Evolutionary conservation across 2,329 filamentous ascomycete species (phyloP), one percentile per base, ranked within the genome.

Genomic region (Pyrenophora tritici-repentis): DNA sequence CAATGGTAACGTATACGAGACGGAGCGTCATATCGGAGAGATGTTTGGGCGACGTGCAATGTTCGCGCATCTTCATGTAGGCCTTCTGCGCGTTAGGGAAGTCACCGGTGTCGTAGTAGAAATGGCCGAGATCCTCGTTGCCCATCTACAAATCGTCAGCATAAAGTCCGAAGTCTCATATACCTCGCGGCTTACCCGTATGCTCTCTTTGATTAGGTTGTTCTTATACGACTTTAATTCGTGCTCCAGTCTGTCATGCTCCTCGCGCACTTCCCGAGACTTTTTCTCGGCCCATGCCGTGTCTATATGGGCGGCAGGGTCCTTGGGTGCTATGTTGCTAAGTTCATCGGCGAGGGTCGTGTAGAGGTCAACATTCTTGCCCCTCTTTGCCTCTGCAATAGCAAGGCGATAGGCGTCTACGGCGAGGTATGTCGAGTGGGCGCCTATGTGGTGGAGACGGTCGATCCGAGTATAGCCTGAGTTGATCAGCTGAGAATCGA

Each of bases 151-250:
- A 1, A n/a, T 12, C 29, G 42, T 61, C 16, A 63, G 53, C 38
- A 10, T 36, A 18, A 5, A 9, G 0, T 1, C 2, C 5, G 2
- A 9, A 1, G 4, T 32, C 6, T 3, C 14, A 7, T 47, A 54
- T 38, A 2, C 12, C 34, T 18, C 13, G 8, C n/a, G 7, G 55
- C 65, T 67, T 79, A 95, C 91, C 62, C 92, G 78, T 66, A 97
- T 96, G 76, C 91, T 97, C 76, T 99, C 94, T 72, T 97, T 96
- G 65, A 99, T 91, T 36, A 97, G 77, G 66, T 97, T 99, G 70
- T 97, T 96, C 76, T 94, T 96, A 75, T 97, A 97, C 1, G 87
- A 88, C 73, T 91, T 92, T 16, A 99, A 79, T 73, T 97, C 91
- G 13, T 83, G 78, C 69, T 97, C 91, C 47, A 97, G 79, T n/a